phyloP scores from a whole-genome alignment of 106 monocot species.

The Gastrodia elata region DNA sequence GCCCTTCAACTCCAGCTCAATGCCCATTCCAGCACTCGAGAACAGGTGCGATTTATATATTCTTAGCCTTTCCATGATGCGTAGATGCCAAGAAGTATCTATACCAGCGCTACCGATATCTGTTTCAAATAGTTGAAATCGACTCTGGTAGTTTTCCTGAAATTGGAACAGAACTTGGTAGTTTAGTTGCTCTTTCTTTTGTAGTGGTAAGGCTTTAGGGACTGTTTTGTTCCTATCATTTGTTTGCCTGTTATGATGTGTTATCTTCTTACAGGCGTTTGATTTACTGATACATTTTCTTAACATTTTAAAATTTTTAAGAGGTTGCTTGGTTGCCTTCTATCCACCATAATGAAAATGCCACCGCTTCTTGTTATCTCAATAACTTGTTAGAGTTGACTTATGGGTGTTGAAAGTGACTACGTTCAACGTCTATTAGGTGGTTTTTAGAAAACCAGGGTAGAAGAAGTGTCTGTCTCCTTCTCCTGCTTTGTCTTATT shows the following conservation, averaged over 20 bases:
- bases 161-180: background rate
- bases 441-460: too few relatives aligned
- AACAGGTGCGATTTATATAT: conserved; percentile 40
- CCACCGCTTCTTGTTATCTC: too few relatives aligned
- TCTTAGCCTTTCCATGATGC: background rate
- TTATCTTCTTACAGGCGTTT: too few relatives aligned
- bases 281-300: too few relatives aligned
- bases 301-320: too few relatives aligned
- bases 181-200: background rate
- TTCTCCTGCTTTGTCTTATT: too few relatives aligned
- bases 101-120: background rate
- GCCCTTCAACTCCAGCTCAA: conserved; percentile 81
- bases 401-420: too few relatives aligned
- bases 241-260: background rate
- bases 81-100: background rate
- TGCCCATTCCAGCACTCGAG: conserved; percentile 65
- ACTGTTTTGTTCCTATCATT: background rate
- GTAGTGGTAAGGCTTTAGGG: background rate
- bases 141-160: background rate
- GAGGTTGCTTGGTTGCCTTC: too few relatives aligned
- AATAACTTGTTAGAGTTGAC: too few relatives aligned
- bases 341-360: too few relatives aligned
- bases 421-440: too few relatives aligned
- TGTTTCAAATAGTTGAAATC: background rate
- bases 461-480: too few relatives aligned